phyloP scores from a whole-genome alignment of 768 basidiomycete genomes.

The Cystobasidium tubakii region DNA sequence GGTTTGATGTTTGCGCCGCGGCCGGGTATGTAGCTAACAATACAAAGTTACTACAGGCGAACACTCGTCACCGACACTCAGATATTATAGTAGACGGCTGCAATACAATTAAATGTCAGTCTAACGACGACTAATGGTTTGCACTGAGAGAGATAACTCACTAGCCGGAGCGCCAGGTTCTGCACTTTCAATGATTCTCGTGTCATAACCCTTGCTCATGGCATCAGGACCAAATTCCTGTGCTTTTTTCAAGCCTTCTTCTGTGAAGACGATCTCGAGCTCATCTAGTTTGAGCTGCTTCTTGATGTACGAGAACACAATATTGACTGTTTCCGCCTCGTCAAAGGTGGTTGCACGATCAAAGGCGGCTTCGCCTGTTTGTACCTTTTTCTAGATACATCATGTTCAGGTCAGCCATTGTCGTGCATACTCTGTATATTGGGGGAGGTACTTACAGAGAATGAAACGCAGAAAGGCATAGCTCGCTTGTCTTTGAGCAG shows the following conservation, averaged over 20 bases:
- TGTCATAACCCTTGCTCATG: slow-evolving; percentile 57
- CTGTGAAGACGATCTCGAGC: slow-evolving; percentile 60
- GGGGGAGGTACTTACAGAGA: slow-evolving; percentile 64
- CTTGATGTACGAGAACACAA: slow-evolving; percentile 73
- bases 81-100: slow-evolving; percentile 29
- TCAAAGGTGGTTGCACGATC: slow-evolving; percentile 75
- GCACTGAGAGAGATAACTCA: background rate
- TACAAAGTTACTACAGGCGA: no score
- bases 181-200: slow-evolving; percentile 68
- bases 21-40: no score
- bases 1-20: no score
- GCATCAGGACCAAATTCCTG: slow-evolving; percentile 59
- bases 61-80: background rate
- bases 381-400: slow-evolving; percentile 72
- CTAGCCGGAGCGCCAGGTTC: slow-evolving; percentile 56
- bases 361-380: slow-evolving; percentile 72
- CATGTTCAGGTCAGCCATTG: no score
- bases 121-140: background rate
- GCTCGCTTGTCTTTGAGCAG: slow-evolving; percentile 89
- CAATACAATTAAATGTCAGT: background rate
- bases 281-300: slow-evolving; percentile 52
- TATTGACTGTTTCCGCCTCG: slow-evolving; percentile 65
- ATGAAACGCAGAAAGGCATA: slow-evolving; percentile 88
- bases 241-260: slow-evolving; percentile 65
- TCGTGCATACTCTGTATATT: no score